Evolutionary conservation across 2,329 filamentous ascomycete genomes (phyloP).

Genomic region (Cordyceps cateniannulata): DNA sequence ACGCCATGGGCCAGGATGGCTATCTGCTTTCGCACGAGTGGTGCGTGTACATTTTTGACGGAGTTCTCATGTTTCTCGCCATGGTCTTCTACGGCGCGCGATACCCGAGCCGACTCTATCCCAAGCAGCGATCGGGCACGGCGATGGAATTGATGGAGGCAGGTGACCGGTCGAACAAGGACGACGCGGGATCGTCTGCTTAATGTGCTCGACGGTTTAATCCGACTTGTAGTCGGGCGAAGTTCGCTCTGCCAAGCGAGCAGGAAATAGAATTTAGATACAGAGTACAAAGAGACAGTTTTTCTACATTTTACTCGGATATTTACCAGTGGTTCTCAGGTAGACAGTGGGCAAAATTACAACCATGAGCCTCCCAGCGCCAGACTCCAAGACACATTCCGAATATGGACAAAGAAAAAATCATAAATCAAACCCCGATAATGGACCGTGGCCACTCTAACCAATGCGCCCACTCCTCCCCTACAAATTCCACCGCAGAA

Average conservation of each 20-base stretch:
- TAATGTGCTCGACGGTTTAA: too few relatives aligned
- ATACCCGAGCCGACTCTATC: constrained; percentile 17
- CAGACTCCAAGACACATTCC: too few relatives aligned
- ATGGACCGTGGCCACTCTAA: not conserved
- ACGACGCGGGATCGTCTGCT: not conserved
- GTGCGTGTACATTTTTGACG: constrained; percentile 35
- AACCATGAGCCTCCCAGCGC: too few relatives aligned
- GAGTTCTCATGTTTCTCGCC: constrained; percentile 29
- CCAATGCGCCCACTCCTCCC: not conserved
- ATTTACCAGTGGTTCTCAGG: too few relatives aligned
- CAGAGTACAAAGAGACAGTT: too few relatives aligned
- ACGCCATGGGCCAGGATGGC: constrained; percentile 31
- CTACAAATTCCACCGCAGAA: not conserved
- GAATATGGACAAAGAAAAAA: too few relatives aligned
- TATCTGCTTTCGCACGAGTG: constrained; percentile 33
- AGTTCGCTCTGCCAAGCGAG: too few relatives aligned
- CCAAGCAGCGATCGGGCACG: not conserved
- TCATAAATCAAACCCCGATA: not conserved
- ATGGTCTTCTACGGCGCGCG: constrained; percentile 17
- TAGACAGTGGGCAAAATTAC: too few relatives aligned
- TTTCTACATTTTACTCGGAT: too few relatives aligned
- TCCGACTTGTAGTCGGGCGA: too few relatives aligned
- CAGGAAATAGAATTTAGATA: too few relatives aligned
- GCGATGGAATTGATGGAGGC: not conserved
- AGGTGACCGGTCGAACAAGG: not conserved